Base-by-base conservation (phyloP, 1,139 yeast genomes). In the Komagataea norvegica region DNA sequence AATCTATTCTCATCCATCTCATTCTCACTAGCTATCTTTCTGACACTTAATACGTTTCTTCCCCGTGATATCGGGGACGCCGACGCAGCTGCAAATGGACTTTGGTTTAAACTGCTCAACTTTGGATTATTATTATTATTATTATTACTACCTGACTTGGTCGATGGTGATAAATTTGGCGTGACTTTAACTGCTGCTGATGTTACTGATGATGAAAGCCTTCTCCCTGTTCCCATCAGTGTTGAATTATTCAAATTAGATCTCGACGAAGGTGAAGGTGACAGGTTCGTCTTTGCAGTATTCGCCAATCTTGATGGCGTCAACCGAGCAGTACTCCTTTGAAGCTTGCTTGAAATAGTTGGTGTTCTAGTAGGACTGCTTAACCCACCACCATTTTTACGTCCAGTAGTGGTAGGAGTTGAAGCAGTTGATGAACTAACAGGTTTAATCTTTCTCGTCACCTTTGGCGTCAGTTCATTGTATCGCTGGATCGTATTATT, bases 361-460 rank as follows among this genome's bases (percentile, higher is more conserved):
- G 43, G 36, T 23, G 46, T 36, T 35, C 47, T 48, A 15, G 10
- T 25, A 14, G 34, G 17, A 35, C 23, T 25, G 18, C 10, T 34
- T 18, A 20, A n/a, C 25, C 23, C 20, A 15, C n/a, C 18, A 19
- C 28, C 8, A 26, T 8, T 18, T 16, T 31, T 24, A 30, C 25
- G 8, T 17, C 19, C 9, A 36, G 19, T 15, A 25, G 33, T 8
- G 36, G n/a, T n/a, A n/a, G n/a, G 27, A 14, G 22, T 14, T 1
- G 34, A 25, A 1, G 41, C 40, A 9, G 45, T 43, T 0, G 46
- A 36, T 2, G 41, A 25, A 11, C 34, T 44, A n/a, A 44, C 29
- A 3, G 37, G 11, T 33, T 47, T 46, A 31, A 53, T 49, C 44
- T 55, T 55, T 44, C 59, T 47, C 2, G 44, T 33, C 1, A 51